Evolutionary conservation across 2,329 filamentous ascomycete species (phyloP).

Genomic region (Fusarium annulatum): DNA sequence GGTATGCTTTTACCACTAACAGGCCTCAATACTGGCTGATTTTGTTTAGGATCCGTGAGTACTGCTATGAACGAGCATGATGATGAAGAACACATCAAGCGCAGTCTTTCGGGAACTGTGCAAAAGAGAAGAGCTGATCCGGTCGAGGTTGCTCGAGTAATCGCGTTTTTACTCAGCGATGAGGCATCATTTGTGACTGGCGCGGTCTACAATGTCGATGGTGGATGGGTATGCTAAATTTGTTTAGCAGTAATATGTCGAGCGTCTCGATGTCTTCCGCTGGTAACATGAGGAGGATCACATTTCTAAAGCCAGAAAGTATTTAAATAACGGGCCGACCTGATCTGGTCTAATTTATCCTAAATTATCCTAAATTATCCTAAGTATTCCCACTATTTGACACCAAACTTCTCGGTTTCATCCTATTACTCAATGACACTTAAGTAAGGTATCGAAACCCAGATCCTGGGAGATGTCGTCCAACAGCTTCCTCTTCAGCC

Average conservation of each 20-base stretch:
- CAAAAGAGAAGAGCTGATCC: slow-evolving; percentile 29
- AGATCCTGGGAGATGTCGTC: not conserved
- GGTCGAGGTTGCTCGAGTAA: slow-evolving; percentile 24
- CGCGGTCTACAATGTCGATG: slow-evolving; percentile 53
- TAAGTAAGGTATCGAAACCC: not conserved
- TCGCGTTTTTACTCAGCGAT: slow-evolving; percentile 41
- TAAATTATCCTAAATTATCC: not conserved
- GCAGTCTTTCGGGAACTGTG: slow-evolving; percentile 12
- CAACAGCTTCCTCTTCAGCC: not conserved
- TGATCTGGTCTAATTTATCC: too few relatives aligned
- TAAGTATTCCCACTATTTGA: accelerated
- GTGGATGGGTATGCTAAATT: slow-evolving; percentile 45
- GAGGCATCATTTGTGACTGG: slow-evolving; percentile 42
- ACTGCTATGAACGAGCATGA: slow-evolving; percentile 33
- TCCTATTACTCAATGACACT: not conserved
- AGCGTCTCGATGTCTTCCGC: not conserved
- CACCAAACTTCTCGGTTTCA: accelerated
- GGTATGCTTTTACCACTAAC: not conserved
- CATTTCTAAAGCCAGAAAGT: accelerated
- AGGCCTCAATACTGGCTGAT: accelerated
- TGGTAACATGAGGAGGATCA: accelerated
- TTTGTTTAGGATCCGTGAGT: slow-evolving; percentile 15
- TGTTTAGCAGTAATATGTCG: not conserved
- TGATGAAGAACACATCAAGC: slow-evolving; percentile 18
- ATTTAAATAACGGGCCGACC: accelerated